Evolutionary conservation across 108 stramenopile genomes (phyloP), one percentile per base, ranked within the genome.

Genomic region (Bacterosira constricta): DNA sequence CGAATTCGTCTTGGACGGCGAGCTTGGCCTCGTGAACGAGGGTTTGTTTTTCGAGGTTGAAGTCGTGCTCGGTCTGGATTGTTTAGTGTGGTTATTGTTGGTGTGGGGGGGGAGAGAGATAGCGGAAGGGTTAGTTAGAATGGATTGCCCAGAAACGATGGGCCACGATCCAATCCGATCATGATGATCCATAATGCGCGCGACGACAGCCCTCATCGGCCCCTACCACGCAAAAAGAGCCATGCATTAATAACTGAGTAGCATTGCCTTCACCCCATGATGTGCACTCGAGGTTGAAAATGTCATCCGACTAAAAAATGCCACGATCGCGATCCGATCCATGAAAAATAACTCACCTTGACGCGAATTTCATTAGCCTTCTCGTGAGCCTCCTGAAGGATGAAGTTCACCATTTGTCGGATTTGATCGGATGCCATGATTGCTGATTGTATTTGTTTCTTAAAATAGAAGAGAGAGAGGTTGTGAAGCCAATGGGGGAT

Each of bases 31-130:
- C 96, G 86, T 99, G 99, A 49, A 99, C 95, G 62, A 98, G 86
- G 49, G 97, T 98, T 86, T 98, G 97, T 83, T 98, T 99, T 88
- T 99, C 99, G 66, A 99, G 86, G 86, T 98, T 99, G 87, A 97
- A 97, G 79, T 99, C 99, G 63, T 92, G 94, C 65, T 95, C 94
- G 50, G 91, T 95, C 91, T 94, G 56, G 11, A 34, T 59, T 57
- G 45, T 3, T 26, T 1, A 20, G n/a, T 50, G 25, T 1, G 17
- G 6, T 6, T 26, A 34, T 37, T 39, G 34, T 38, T 53, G 9
- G 46, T 0, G 47, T 13, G 41, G 31, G 0, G 7, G 32, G 21
- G 29, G 37, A 3, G 18, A 21, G 50, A 38, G 65, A 8, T 6
- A 18, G 42, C n/a, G 25, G 9, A 13, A 21, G 20, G 8, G 42